Base-by-base conservation (phyloP, 345 rosid genomes). In the Reutealis trisperma region DNA sequence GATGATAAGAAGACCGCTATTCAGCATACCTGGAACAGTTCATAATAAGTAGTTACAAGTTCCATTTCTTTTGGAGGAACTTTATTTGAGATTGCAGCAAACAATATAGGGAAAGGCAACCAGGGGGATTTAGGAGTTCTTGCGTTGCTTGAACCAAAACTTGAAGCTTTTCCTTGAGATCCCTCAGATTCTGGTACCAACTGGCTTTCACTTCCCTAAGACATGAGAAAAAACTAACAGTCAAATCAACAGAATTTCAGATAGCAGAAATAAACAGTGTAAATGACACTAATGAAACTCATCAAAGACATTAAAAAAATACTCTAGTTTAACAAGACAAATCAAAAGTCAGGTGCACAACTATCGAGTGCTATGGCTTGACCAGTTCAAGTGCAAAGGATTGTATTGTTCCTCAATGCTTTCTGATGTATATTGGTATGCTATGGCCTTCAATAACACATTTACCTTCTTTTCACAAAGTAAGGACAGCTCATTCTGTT, bases 71-170 rank as follows among this genome's bases (percentile, higher is more conserved):
- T 66, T 11, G 70, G 78, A 52, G 93, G 81, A 77, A 96, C 83
- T 85, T 88, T 90, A 62, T 75, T 81, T 7, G 97, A 81, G 62
- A 96, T 91, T n/a, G 95, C 97, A 78, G 93, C 89, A 88, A 96
- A 94, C 82, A 96, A 75, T 85, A 79, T 80, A 13, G 95, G 90
- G 66, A 96, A 92, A 62, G 99, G 97, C 97, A 96, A 90, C 94
- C 95, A 96, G 32, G 99, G 99, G 41, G 97, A 96, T 77, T 85
- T 90, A 49, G 93, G 94, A 75, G 86, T 85, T 71, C 80, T 91
- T 18, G 87, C 82, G 55, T 83, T 79, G 84, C 89, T 88, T 37
- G 98, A 89, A 75, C 87, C 88, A 1, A 81, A 77, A 77, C 90
- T 90, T 77, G 89, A 83, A 63, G 89, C 88, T 67, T 88, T 92